phyloP scores from a whole-genome alignment of 2,329 filamentous ascomycete genomes.

The Paraphoma chrysanthemicola region DNA sequence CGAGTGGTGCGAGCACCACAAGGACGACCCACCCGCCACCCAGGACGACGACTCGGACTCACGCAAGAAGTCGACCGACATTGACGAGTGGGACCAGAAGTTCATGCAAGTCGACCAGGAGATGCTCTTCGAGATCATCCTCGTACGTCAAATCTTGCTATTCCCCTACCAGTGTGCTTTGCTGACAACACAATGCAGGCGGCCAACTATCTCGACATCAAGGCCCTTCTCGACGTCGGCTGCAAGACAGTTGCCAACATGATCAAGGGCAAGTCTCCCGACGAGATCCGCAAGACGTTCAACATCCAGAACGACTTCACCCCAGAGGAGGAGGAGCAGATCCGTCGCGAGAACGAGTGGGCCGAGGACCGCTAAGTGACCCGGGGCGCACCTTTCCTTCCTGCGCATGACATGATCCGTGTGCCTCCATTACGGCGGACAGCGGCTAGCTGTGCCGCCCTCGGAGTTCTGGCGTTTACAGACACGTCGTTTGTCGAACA shows the following conservation, averaged over 20 bases:
- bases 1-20: constrained; percentile 97
- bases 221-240: constrained; percentile 94
- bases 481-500: neutral
- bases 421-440: neutral
- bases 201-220: constrained; percentile 98
- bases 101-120: constrained; percentile 99
- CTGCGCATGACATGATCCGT: neutral
- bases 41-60: constrained; percentile 91
- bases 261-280: constrained; percentile 99
- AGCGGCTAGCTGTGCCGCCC: neutral
- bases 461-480: constrained; percentile 4
- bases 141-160: constrained; percentile 63
- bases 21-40: constrained; percentile 80
- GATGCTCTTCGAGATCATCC: constrained; percentile 99
- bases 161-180: neutral
- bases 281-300: constrained; percentile 99
- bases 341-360: constrained; percentile 63
- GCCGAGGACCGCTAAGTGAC: constrained; percentile 49
- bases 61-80: constrained; percentile 98
- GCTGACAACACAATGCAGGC: constrained; percentile 63
- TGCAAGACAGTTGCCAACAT: constrained; percentile 99
- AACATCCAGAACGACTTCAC: constrained; percentile 99
- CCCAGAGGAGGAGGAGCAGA: constrained; percentile 98
- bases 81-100: constrained; percentile 99
- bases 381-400: neutral